These are phyloP conservation scores for Colletotrichum ledebouriae DNA, from an alignment of 2,329 filamentous ascomycete species.

Conservation along the genomic window DNA sequence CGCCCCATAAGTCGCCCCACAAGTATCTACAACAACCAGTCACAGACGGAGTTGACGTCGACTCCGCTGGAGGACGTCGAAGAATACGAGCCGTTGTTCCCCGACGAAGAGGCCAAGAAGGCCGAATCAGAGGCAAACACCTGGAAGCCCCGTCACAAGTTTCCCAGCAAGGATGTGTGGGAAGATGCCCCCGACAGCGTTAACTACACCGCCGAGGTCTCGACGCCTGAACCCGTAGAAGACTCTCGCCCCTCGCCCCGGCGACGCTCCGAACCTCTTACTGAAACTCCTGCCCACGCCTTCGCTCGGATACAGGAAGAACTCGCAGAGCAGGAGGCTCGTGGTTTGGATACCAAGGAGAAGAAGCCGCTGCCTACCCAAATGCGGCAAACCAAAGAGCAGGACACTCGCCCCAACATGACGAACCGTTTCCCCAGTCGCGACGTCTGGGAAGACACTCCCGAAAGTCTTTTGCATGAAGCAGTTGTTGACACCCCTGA, in stretches of 20 bases:
- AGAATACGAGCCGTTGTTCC: slow-evolving; percentile 95
- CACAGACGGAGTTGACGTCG: slow-evolving; percentile 66
- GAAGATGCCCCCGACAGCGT: slow-evolving; percentile 93
- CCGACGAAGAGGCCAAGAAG: slow-evolving; percentile 71
- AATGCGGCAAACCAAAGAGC: slow-evolving; percentile 44
- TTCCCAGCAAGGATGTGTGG: slow-evolving; percentile 97
- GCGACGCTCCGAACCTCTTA: slow-evolving; percentile 46
- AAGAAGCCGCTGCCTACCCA: slow-evolving; percentile 53
- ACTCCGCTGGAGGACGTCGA: slow-evolving; percentile 89
- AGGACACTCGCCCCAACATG: slow-evolving; percentile 66
- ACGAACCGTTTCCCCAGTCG: slow-evolving; percentile 87
- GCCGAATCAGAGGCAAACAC: slow-evolving; percentile 57
- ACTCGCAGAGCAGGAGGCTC: slow-evolving; percentile 69
- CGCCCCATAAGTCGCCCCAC: slow-evolving; percentile 74
- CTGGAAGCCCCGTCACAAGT: slow-evolving; percentile 73
- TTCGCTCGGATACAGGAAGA: slow-evolving; percentile 77
- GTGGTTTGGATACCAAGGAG: slow-evolving; percentile 61
- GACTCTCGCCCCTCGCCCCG: slow-evolving; percentile 54
- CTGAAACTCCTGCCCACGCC: slow-evolving; percentile 69
- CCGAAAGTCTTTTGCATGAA: slow-evolving; percentile 84
- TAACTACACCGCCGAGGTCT: slow-evolving; percentile 84
- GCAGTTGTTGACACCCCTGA: slow-evolving; percentile 76
- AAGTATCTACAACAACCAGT: slow-evolving; percentile 71
- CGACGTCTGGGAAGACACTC: slow-evolving; percentile 95
- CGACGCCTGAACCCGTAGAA: slow-evolving; percentile 74